phyloP scores from a whole-genome alignment of 2,329 filamentous ascomycete genomes.

The Exophiala oligosperma region DNA sequence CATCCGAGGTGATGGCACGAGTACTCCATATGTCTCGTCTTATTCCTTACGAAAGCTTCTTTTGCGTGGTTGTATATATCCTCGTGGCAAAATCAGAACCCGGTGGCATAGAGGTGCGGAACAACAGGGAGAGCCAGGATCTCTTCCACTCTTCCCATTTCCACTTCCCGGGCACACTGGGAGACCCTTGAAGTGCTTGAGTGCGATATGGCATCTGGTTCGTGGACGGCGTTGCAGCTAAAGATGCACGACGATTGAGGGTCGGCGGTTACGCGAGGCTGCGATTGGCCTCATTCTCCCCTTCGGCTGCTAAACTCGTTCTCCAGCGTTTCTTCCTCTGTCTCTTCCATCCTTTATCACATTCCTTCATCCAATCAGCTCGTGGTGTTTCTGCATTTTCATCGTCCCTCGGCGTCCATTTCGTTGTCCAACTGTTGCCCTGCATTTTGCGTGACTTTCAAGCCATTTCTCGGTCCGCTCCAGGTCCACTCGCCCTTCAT shows the following conservation, averaged over 20 bases:
- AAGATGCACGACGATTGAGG: neutral
- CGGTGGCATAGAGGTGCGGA: no score
- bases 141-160: no score
- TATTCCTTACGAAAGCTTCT: no score
- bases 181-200: neutral
- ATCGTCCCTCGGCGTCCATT: neutral
- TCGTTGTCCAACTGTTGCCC: neutral
- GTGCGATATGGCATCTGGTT: neutral
- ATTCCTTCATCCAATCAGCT: neutral
- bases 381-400: conserved; percentile 3
- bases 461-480: conserved; percentile 21
- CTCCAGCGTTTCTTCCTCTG: neutral
- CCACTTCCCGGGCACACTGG: no score
- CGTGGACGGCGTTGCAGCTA: neutral
- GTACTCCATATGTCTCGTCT: no score
- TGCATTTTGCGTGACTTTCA: conserved; percentile 1
- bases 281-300: neutral
- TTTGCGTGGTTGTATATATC: no score
- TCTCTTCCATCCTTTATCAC: neutral
- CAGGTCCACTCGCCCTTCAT: conserved; percentile 11
- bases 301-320: neutral
- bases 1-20: no score
- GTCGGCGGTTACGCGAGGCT: neutral
- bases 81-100: no score
- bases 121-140: no score